Evolutionary conservation across 169 alveolate genomes (phyloP).

Genomic region (Plasmodium fragile): DNA sequence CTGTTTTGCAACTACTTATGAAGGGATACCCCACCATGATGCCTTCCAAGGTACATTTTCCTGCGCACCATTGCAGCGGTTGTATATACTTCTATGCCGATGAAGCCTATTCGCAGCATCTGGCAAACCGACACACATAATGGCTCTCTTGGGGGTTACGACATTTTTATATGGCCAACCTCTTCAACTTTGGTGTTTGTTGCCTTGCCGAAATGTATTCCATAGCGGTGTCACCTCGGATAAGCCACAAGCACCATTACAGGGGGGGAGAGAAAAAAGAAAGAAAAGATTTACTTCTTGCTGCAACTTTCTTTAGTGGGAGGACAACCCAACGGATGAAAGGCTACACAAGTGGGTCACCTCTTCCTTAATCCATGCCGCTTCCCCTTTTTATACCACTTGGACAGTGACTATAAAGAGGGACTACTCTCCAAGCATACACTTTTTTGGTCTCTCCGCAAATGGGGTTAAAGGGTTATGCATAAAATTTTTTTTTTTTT

Average conservation of each 20-base stretch:
- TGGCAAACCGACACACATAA: background rate
- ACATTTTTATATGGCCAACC: background rate
- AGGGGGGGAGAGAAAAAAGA: background rate
- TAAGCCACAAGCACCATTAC: background rate
- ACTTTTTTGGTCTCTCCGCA: background rate
- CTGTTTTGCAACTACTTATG: background rate
- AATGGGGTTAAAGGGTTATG: background rate
- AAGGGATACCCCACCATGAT: background rate
- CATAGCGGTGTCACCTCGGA: background rate
- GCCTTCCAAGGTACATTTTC: background rate
- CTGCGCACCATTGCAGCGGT: background rate
- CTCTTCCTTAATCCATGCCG: background rate
- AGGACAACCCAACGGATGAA: background rate
- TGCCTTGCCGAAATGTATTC: background rate
- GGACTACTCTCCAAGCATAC: background rate
- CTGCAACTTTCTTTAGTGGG: background rate
- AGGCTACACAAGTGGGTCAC: background rate
- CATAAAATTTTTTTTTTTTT: too few relatives aligned
- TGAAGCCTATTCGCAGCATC: background rate
- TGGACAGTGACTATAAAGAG: background rate
- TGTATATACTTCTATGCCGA: background rate
- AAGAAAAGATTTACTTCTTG: background rate
- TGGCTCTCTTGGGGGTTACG: background rate
- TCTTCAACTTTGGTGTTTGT: background rate
- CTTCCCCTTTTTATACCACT: background rate